Conservation (phyloP, 352 stramenopile species). For the Phytophthora sp. region DNA sequence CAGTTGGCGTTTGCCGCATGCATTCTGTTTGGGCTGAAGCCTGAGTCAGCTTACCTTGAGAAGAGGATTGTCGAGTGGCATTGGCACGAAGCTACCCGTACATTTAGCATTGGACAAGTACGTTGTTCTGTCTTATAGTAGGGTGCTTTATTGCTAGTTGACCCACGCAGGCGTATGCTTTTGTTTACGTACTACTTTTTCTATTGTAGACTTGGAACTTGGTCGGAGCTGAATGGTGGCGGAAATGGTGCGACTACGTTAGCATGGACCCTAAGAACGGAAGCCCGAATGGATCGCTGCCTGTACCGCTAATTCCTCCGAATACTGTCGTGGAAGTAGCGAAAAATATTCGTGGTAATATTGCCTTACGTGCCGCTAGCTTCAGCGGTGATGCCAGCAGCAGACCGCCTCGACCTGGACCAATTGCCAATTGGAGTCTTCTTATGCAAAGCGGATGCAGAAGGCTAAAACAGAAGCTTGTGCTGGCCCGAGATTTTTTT, state of each 20-base stretch:
- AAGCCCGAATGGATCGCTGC: constrained; percentile 60
- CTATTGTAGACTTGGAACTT: constrained; percentile 73
- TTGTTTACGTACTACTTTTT: constrained; percentile 5
- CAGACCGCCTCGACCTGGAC: constrained; percentile 52
- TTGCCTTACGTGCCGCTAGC: constrained; percentile 27
- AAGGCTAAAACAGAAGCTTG: constrained; percentile 74
- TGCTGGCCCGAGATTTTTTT: constrained; percentile 78
- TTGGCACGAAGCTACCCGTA: constrained; percentile 60
- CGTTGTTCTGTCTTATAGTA: constrained; percentile 10
- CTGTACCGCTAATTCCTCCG: constrained; percentile 57
- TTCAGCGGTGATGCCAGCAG: constrained; percentile 25
- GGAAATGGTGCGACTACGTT: constrained; percentile 80
- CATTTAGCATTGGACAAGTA: constrained; percentile 62
- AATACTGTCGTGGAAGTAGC: constrained; percentile 41
- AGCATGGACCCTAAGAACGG: constrained; percentile 69
- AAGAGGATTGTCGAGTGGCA: constrained; percentile 78
- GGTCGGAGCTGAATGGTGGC: constrained; percentile 77
- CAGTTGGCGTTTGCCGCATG: constrained; percentile 78
- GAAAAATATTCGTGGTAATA: constrained; percentile 43
- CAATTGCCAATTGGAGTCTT: constrained; percentile 82
- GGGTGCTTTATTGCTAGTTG: constrained; percentile 30
- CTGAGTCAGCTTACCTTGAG: constrained; percentile 67
- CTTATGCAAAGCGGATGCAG: constrained; percentile 78
- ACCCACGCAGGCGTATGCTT: constrained; percentile 27
- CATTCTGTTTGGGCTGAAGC: constrained; percentile 80